Evolutionary conservation across 2,329 filamentous ascomycete species (phyloP), one percentile per base, ranked within the genome.

Genomic region (Zymoseptoria crescenta): DNA sequence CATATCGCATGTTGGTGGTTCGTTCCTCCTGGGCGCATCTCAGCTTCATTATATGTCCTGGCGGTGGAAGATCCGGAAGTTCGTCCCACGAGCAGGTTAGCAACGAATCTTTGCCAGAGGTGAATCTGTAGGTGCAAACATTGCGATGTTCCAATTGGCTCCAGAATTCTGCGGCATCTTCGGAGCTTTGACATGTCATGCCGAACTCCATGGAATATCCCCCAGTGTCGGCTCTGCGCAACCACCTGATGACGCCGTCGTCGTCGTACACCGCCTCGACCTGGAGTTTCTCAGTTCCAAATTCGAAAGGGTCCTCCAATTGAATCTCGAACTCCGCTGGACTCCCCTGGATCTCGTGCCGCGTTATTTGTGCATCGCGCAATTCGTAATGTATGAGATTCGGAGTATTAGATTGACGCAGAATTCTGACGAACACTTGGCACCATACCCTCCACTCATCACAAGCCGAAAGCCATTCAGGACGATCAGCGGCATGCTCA

Each of bases 91-190:
- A 19, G 13, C 20, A 27, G 24, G n/a, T 52, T n/a, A 52, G 9
- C 24, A 19, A 4, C 20, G 24, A 24, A 19, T 52, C 51, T 9
- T 9, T 29, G 20, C 8, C 24, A 24, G 24, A 29, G 7, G 21
- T 51, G 27, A 51, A 45, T 30, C 45, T n/a, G 28, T 54, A 59
- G 16, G 48, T 24, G 19, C 48, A 57, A 29, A 51, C 21, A 41
- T 59, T 52, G n/a, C 62, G 41, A 49, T 58, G 59, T 49, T 64
- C 58, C 16, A 75, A 56, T 52, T 65, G 60, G 9, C 57, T 63
- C 24, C 73, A 63, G 2, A 75, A 61, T 8, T 68, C 62, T 8
- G 67, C 64, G 3, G 68, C 67, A 24, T 72, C 69, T 0, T 65
- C 54, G 20, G 70, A 68, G 41, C 71, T 63, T 16, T 60, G 54